Evolutionary conservation across 768 basidiomycete species (phyloP).

Genomic region (Phaeotremella skinneri): DNA sequence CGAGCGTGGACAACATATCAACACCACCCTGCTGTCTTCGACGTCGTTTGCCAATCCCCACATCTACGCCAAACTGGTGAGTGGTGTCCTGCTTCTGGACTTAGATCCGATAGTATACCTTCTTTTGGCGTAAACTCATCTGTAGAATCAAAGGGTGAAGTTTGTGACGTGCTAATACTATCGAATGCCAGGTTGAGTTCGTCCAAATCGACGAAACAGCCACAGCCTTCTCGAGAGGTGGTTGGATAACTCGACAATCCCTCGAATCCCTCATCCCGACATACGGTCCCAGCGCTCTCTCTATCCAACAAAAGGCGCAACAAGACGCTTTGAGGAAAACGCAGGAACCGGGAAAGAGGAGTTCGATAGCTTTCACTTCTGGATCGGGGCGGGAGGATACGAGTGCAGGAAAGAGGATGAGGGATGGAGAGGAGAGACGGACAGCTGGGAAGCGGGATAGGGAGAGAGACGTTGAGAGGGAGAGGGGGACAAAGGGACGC

Average conservation of each 20-base stretch:
- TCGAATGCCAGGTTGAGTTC: conserved; percentile 63
- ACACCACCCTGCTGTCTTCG: conserved; percentile 89
- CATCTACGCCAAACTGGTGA: conserved; percentile 81
- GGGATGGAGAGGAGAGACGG: conserved; percentile 8
- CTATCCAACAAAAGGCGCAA: conserved; percentile 63
- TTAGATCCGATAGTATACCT: neutral
- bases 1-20: conserved; percentile 81
- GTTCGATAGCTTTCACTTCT: conserved; percentile 64
- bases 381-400: conserved; percentile 14
- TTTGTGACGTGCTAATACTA: neutral
- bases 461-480: neutral
- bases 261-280: conserved; percentile 62
- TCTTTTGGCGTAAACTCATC: too few species aligned
- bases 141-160: neutral
- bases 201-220: conserved; percentile 82
- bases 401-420: conserved; percentile 4
- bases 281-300: conserved; percentile 73
- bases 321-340: conserved; percentile 60
- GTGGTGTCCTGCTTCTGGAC: conserved; percentile 5
- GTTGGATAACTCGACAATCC: conserved; percentile 62
- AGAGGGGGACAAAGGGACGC: conserved; percentile 2
- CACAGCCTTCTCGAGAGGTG: conserved; percentile 70
- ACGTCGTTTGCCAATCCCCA: conserved; percentile 94
- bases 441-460: conserved; percentile 9
- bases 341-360: conserved; percentile 61